Percentiles rank a stretch among this genome's conserved stretches.
These are phyloP conservation scores for Lachnellula cervina DNA, from an alignment of 2,329 filamentous ascomycete genomes.

Conservation along the genomic window DNA sequence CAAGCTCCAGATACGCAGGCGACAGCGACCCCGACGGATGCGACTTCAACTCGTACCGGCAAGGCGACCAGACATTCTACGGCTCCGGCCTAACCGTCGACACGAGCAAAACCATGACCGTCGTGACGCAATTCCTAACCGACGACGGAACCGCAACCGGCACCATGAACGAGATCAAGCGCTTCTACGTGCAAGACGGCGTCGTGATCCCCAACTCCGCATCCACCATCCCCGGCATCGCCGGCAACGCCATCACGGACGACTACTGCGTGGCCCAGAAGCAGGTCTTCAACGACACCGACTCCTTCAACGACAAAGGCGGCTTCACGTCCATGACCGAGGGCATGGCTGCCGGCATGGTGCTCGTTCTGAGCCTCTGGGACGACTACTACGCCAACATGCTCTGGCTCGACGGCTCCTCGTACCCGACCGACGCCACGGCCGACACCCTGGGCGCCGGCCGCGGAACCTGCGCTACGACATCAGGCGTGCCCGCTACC, in stretches of 20 bases:
- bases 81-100: constrained; percentile 48
- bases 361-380: constrained; percentile 58
- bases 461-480: constrained; percentile 50
- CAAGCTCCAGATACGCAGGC: constrained; percentile 43
- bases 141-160: constrained; percentile 42
- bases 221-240: constrained; percentile 40
- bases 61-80: constrained; percentile 52
- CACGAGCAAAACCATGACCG: constrained; percentile 48
- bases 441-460: constrained; percentile 41
- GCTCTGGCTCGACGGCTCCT: constrained; percentile 65
- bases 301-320: constrained; percentile 49
- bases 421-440: constrained; percentile 47
- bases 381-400: constrained; percentile 57
- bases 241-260: constrained; percentile 48
- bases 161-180: constrained; percentile 46
- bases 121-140: constrained; percentile 56
- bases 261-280: constrained; percentile 52
- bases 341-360: constrained; percentile 44
- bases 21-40: constrained; percentile 57
- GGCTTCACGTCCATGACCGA: constrained; percentile 50
- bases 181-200: constrained; percentile 52
- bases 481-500: constrained; percentile 45
- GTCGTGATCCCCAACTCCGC: constrained; percentile 45
- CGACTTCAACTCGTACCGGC: constrained; percentile 56
- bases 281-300: constrained; percentile 46